phyloP scores from a whole-genome alignment of 75 land plant genomes.

The Sequoiadendron giganteum region DNA sequence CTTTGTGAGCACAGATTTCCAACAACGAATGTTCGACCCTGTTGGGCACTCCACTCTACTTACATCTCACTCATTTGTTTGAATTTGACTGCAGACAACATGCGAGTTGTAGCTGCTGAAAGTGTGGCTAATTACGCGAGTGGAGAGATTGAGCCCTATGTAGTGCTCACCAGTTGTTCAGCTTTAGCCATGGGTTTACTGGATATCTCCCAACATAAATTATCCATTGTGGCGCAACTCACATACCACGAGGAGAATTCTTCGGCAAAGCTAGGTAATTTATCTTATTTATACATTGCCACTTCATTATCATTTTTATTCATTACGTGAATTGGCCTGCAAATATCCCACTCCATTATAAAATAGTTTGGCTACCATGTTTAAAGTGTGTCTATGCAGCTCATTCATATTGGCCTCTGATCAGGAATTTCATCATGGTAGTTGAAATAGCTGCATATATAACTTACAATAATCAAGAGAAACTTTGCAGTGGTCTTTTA shows the following conservation, averaged over 20 bases:
- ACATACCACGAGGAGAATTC: neutral
- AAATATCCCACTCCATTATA: too few relatives aligned
- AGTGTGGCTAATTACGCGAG: neutral
- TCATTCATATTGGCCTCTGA: neutral
- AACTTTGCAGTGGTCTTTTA: neutral
- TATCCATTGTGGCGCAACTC: neutral
- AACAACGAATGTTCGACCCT: neutral
- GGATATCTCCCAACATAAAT: neutral
- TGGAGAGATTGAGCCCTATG: neutral
- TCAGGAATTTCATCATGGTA: neutral
- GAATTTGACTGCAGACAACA: neutral
- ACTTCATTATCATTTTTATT: neutral
- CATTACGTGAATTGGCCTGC: neutral
- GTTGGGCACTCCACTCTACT: neutral
- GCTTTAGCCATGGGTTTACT: constrained; percentile 5
- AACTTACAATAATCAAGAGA: neutral
- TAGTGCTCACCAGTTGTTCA: neutral
- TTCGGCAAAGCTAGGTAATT: neutral
- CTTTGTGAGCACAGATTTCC: too few relatives aligned
- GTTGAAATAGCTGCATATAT: neutral
- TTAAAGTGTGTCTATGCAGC: neutral
- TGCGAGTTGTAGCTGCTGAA: neutral
- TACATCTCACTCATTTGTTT: neutral
- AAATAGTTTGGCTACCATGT: neutral
- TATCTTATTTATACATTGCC: neutral